A percentile compares a stretch with the other conserved stretches of the same genome.
phyloP scores from a whole-genome alignment of 1,284 basidiomycete species.

The Schizophyllum amplum region DNA sequence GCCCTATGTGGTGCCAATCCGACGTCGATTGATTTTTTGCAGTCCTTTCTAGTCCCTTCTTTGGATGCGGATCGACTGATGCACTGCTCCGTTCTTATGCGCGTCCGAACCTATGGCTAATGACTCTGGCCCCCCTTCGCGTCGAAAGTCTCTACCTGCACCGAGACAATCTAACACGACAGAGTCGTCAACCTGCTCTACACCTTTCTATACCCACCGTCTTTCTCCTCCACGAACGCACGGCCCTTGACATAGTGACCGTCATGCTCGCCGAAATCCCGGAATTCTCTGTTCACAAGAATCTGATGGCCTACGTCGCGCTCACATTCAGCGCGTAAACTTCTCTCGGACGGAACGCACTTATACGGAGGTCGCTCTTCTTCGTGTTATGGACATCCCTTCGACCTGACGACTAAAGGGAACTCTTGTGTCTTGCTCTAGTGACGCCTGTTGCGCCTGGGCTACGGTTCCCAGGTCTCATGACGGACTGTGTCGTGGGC shows the following conservation, averaged over 20 bases:
- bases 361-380: constrained; percentile 47
- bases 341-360: constrained; percentile 58
- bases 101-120: constrained; percentile 30
- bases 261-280: constrained; percentile 11
- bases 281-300: constrained; percentile 15
- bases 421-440: background rate
- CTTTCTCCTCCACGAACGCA: constrained; percentile 32
- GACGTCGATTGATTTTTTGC: constrained; percentile 68
- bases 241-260: constrained; percentile 16
- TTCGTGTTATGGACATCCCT: constrained; percentile 26
- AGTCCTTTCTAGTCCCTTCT: constrained; percentile 62
- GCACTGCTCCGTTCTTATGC: constrained; percentile 9
- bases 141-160: constrained; percentile 41
- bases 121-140: constrained; percentile 42
- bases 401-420: background rate
- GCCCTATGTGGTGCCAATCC: constrained; percentile 68
- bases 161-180: constrained; percentile 50
- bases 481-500: no score
- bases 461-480: no score
- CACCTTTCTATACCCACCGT: constrained; percentile 27
- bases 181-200: constrained; percentile 27
- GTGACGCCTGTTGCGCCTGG: background rate
- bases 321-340: constrained; percentile 56
- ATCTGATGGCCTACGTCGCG: constrained; percentile 32
- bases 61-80: constrained; percentile 17